These are phyloP conservation scores for Russula earlei DNA, from an alignment of 768 basidiomycete species.

Conservation along the genomic window DNA sequence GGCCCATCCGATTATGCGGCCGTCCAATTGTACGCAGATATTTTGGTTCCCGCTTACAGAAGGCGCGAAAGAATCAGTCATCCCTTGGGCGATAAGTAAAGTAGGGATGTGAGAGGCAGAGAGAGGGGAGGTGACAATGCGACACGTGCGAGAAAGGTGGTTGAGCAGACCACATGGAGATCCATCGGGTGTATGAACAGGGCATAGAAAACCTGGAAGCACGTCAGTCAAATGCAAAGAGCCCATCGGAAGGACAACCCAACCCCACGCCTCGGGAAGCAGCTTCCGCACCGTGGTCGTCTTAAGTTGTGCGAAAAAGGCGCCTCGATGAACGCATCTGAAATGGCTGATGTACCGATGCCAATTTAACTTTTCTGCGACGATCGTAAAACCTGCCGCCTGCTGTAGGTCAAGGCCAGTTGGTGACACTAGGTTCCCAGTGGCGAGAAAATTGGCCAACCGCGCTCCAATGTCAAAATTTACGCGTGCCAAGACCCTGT, in stretches of 20 bases:
- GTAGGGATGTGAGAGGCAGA: slow-evolving; percentile 69
- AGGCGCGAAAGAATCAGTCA: slow-evolving; percentile 82
- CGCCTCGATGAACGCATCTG: slow-evolving; percentile 95
- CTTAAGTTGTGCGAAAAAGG: slow-evolving; percentile 98
- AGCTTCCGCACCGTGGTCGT: slow-evolving; percentile 96
- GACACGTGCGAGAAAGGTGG: slow-evolving; percentile 89
- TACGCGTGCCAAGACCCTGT: slow-evolving; percentile 60
- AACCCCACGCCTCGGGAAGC: slow-evolving; percentile 96
- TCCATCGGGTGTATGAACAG: slow-evolving; percentile 98
- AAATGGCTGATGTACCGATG: slow-evolving; percentile 98
- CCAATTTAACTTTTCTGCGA: slow-evolving; percentile 98
- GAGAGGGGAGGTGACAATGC: slow-evolving; percentile 74
- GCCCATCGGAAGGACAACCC: slow-evolving; percentile 19
- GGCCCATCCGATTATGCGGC: slow-evolving; percentile 91
- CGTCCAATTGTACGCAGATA: slow-evolving; percentile 90
- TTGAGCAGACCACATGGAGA: slow-evolving; percentile 96
- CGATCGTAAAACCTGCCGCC: slow-evolving; percentile 96
- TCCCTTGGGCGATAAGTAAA: slow-evolving; percentile 79
- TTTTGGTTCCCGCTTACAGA: slow-evolving; percentile 75
- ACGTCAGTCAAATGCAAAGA: slow-evolving; percentile 7
- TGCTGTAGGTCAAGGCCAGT: slow-evolving; percentile 96
- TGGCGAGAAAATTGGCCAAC: slow-evolving; percentile 91
- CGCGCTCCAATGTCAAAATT: slow-evolving; percentile 90
- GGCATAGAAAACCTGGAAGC: slow-evolving; percentile 81
- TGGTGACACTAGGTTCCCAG: slow-evolving; percentile 90